phyloP scores from a whole-genome alignment of 345 rosid species.

The Mercurialis annua region DNA sequence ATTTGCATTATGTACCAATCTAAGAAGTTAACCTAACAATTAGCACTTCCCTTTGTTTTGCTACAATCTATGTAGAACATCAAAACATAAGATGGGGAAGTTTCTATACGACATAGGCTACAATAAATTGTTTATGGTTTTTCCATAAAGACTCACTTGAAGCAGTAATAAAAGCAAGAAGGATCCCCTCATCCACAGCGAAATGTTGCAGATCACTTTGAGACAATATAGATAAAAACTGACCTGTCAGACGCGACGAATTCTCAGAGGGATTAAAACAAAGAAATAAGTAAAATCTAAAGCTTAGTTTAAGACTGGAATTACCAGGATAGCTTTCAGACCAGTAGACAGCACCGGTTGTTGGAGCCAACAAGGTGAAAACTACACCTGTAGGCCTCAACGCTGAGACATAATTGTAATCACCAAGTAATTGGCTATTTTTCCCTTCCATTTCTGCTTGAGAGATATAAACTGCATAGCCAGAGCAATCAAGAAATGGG shows the following conservation, averaged over 20 bases:
- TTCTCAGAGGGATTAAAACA: neutral
- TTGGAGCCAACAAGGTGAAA: slow-evolving; percentile 65
- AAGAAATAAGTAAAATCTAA: slow-evolving; percentile 1
- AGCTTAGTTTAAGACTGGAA: neutral
- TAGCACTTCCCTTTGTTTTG: neutral
- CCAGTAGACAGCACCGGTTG: slow-evolving; percentile 66
- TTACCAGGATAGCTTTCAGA: slow-evolving; percentile 78
- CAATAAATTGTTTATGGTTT: neutral
- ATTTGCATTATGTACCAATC: neutral
- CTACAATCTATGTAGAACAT: too few species aligned
- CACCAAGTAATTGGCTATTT: slow-evolving; percentile 32
- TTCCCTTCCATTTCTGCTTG: slow-evolving; percentile 64
- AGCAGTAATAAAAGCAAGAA: slow-evolving; percentile 73
- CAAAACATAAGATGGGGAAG: too few species aligned
- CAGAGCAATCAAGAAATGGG: slow-evolving; percentile 71
- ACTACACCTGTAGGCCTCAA: slow-evolving; percentile 51
- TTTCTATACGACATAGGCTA: too few species aligned
- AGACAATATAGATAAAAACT: slow-evolving; percentile 33
- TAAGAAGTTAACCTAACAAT: neutral
- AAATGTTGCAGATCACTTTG: slow-evolving; percentile 61
- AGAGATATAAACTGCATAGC: slow-evolving; percentile 59
- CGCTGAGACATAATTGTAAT: slow-evolving; percentile 47
- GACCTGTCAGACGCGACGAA: slow-evolving; percentile 35
- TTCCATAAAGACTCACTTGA: slow-evolving; percentile 38
- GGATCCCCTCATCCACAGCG: slow-evolving; percentile 64